Base-by-base conservation (phyloP, 176 grass and related monocot species). In the Oryza meridionalis region DNA sequence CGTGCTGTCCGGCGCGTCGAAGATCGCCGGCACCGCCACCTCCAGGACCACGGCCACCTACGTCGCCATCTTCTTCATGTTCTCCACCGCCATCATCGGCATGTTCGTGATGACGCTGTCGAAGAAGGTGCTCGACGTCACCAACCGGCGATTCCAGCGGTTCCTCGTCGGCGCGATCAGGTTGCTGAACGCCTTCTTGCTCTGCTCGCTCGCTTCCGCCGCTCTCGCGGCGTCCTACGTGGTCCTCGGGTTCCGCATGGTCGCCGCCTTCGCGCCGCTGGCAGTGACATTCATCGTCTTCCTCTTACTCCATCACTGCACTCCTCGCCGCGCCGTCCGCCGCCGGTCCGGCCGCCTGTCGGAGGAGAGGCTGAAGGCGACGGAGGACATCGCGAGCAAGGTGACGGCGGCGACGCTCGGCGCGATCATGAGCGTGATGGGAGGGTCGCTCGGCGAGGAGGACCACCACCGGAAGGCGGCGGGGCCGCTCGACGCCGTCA, bases 181-280 rank as follows among this genome's bases (percentile, higher is more conserved):
- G 70, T 5, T 74, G 1, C 10, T 65, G 1, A 84, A 84, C 33
- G 82, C n/a, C 9, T 42, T 84, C 22, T 26, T 84, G 64, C 82
- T 84, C 14, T 84, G 63, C 73, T 15, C 33, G n/a, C 32, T 84
- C 32, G 64, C 82, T 0, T 40, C 13, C 10, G 82, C 82, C 0
- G 82, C 47, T 1, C 21, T 84, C 3, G 46, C 64, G 2, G 62
- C 82, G 0, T 11, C 82, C 0, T 84, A 53, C 33, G 29, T 6
- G 1, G 64, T 84, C 2, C 0, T 53, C 15, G 4, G 64, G 0
- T 12, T 3, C 9, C 13, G 1, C 14, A 1, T 84, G 1, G n/a
- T 69, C 19, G 32, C 46, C 13, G 72, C 82, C 2, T 77, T 84
- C 9, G 64, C 21, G 32, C 82, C 82, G 31, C 8, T 84, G 13